These are phyloP conservation scores for Irpex sp. DNA, from an alignment of 1,284 basidiomycete species.

Conservation along the genomic window DNA sequence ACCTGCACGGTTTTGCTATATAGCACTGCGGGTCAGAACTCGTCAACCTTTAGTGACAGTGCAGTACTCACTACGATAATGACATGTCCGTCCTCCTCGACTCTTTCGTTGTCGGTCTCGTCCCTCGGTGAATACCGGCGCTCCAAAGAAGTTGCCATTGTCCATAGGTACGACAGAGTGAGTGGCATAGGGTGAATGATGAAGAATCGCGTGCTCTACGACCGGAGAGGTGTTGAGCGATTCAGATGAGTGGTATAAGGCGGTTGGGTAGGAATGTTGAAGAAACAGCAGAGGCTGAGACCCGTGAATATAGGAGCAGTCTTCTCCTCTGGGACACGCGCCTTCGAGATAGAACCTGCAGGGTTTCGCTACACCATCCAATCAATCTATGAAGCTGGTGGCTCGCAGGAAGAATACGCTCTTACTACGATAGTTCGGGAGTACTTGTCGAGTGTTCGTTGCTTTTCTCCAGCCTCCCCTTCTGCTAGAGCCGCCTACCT, in stretches of 20 bases:
- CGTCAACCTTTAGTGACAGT: conserved; percentile 2
- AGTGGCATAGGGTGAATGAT: neutral
- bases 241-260: neutral
- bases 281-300: neutral
- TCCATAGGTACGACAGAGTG: neutral
- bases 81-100: conserved; percentile 10
- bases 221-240: neutral
- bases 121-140: neutral
- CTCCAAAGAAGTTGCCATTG: neutral
- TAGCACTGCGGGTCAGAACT: neutral
- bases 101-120: neutral
- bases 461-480: neutral
- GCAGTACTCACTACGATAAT: conserved; percentile 27
- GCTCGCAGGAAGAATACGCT: neutral
- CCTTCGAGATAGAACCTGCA: conserved; percentile 1
- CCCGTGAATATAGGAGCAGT: conserved; percentile 1
- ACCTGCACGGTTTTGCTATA: conserved; percentile 63
- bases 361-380: neutral
- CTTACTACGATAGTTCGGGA: conserved; percentile 1
- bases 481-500: no score
- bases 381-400: neutral
- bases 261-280: neutral
- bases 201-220: neutral
- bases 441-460: neutral
- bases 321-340: neutral